A percentile compares a stretch with the other conserved stretches of the same genome.
Conservation (phyloP, 768 basidiomycete genomes). For the Collybia mongolica region DNA sequence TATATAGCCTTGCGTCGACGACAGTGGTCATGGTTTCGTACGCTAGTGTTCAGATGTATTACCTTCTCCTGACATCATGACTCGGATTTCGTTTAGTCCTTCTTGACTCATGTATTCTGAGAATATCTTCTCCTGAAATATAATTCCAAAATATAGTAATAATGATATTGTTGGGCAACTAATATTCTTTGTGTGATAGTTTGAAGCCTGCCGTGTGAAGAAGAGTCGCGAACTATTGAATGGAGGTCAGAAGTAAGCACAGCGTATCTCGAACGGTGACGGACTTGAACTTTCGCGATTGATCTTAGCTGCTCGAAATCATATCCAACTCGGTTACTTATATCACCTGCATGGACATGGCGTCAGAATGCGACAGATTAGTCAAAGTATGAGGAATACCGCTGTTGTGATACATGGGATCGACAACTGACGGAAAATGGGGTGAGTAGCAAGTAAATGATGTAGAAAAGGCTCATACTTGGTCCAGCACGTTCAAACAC, state of each 20-base stretch:
- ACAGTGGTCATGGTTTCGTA: no score
- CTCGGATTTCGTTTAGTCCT: no score
- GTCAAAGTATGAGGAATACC: constrained; percentile 35
- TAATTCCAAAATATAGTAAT: neutral
- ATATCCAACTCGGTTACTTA: constrained; percentile 77
- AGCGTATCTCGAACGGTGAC: constrained; percentile 12
- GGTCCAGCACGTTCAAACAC: constrained; percentile 86
- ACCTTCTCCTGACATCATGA: no score
- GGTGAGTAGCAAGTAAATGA: neutral
- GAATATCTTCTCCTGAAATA: no score
- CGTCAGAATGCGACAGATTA: neutral
- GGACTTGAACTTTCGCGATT: constrained; percentile 86
- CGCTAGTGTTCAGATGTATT: no score
- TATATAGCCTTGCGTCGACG: no score
- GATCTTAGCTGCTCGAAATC: constrained; percentile 80
- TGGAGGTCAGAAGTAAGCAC: neutral
- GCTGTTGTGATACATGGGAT: constrained; percentile 89
- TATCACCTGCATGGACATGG: constrained; percentile 49
- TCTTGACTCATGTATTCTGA: no score
- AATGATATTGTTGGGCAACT: constrained; percentile 2
- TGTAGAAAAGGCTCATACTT: constrained; percentile 36
- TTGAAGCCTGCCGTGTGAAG: constrained; percentile 70
- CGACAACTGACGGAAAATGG: constrained; percentile 53
- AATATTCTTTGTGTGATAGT: constrained; percentile 12
- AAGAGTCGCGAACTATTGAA: constrained; percentile 61